These are phyloP conservation scores for Tolypocladium cylindrosporum DNA, from an alignment of 2,329 filamentous ascomycete species.

Conservation along the genomic window DNA sequence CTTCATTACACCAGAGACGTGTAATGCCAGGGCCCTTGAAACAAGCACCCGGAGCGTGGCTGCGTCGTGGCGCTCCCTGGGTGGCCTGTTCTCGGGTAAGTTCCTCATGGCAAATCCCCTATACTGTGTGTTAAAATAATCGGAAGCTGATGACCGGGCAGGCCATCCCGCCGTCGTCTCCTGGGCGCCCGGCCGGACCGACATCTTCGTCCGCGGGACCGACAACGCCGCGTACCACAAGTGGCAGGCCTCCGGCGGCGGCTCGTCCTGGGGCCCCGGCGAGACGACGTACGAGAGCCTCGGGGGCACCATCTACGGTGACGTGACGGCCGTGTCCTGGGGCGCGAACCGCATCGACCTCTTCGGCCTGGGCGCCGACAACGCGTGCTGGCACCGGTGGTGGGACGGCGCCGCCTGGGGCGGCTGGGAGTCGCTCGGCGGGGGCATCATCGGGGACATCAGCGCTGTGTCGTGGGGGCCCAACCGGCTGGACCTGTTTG, in stretches of 20 bases:
- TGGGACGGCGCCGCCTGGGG: neutral
- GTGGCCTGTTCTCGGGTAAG: neutral
- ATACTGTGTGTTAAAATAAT: neutral
- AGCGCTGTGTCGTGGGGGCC: neutral
- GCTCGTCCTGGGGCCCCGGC: neutral
- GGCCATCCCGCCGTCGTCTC: neutral
- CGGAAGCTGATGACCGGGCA: neutral
- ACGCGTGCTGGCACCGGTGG: neutral
- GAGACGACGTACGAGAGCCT: neutral
- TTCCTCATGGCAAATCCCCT: neutral
- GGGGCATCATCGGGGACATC: neutral
- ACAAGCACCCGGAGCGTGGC: neutral
- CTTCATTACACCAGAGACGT: neutral
- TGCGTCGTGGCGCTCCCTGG: neutral
- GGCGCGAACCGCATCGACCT: neutral
- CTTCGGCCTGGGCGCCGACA: neutral
- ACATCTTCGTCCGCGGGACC: neutral
- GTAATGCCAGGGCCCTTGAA: neutral
- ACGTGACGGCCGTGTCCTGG: neutral
- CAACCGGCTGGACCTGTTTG: neutral
- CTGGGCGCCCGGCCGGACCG: neutral
- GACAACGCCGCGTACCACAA: neutral
- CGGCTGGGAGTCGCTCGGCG: neutral
- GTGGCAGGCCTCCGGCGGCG: neutral
- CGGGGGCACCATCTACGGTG: neutral